Evolutionary conservation across 225 moss, liverwort and hornwort species (phyloP), one percentile per base, ranked within the genome.

Genomic region (Thuidium tamariscinum): DNA sequence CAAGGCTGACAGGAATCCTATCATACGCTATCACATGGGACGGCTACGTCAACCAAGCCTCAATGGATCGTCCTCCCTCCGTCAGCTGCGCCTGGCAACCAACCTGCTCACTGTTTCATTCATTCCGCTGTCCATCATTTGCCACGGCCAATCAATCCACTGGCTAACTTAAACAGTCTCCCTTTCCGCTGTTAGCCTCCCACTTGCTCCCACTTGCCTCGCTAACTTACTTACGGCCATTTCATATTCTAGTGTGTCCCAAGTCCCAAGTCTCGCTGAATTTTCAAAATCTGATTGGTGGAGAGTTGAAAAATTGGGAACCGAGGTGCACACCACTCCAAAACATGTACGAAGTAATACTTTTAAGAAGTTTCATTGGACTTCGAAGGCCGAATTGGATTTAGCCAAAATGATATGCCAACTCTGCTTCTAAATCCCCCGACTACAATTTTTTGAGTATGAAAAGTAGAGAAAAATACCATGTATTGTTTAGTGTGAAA

Each of bases 21-120:
- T 74, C 49, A 87, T 48, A 42, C 37, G 56, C 69, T 16, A 81
- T 81, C 87, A 90, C 90, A 90, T 85, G 87, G 90, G 85, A 56
- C 64, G 49, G 87, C 87, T 84, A 20, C 30, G 36, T 41, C 48
- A 36, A 56, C 81, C 81, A 11, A 66, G 46, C 81, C 39, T 73
- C 62, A 11, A 13, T 59, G 0, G 21, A 34, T n/a, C n/a, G n/a
- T 13, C 67, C 17, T 16, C 34, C 16, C 41, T 27, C 42, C 71
- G 16, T 46, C 34, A 36, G 36, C 61, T 34, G 16, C 16, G 10
- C 52, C 44, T 77, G 60, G 41, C 87, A 77, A 60, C 67, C 18
- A 9, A 36, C 44, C 67, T 54, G 74, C 56, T 46, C 65, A 44
- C 7, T 36, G 19, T 4, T 16, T 32, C 74, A 32, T 19, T 49